A percentile compares a stretch with the other conserved stretches of the same genome.
Evolutionary conservation across 192 early-diverging fungal genomes (phyloP).

Genomic region (Backusella psychrophila): DNA sequence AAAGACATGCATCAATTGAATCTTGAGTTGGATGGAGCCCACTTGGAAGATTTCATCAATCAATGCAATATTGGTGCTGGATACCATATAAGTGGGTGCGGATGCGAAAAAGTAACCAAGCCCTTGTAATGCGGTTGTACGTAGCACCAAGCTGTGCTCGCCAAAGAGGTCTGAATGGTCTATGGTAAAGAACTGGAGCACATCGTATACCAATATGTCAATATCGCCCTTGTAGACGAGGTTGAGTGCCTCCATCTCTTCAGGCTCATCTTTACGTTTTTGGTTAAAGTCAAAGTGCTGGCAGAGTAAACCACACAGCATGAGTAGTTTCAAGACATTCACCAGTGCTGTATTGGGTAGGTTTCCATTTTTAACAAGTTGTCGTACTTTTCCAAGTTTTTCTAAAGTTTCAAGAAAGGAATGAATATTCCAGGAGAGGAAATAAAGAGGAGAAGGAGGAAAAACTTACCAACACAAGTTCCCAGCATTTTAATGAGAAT

Average conservation of each 20-base stretch:
- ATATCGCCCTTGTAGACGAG: constrained; percentile 12
- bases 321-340: constrained; percentile 64
- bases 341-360: constrained; percentile 34
- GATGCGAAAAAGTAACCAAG: constrained; percentile 69
- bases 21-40: constrained; percentile 49
- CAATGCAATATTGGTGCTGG: constrained; percentile 46
- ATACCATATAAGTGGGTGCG: constrained; percentile 66
- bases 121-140: constrained; percentile 4
- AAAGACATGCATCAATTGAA: constrained; percentile 72
- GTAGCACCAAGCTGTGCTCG: neutral
- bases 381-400: constrained; percentile 51
- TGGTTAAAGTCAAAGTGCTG: constrained; percentile 81
- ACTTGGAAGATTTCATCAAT: constrained; percentile 68
- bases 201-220: constrained; percentile 33
- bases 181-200: constrained; percentile 43
- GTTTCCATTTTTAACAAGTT: constrained; percentile 29
- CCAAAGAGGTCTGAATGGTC: neutral
- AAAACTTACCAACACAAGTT: constrained; percentile 32
- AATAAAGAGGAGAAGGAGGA: too few relatives aligned
- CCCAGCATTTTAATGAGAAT: constrained; percentile 47
- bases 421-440: neutral
- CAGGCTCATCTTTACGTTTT: constrained; percentile 11
- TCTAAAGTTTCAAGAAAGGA: neutral
- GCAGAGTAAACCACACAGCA: constrained; percentile 69
- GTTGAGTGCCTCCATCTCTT: constrained; percentile 9